Conservation (phyloP, 305 asterid genomes). For the Rubia balearica region DNA sequence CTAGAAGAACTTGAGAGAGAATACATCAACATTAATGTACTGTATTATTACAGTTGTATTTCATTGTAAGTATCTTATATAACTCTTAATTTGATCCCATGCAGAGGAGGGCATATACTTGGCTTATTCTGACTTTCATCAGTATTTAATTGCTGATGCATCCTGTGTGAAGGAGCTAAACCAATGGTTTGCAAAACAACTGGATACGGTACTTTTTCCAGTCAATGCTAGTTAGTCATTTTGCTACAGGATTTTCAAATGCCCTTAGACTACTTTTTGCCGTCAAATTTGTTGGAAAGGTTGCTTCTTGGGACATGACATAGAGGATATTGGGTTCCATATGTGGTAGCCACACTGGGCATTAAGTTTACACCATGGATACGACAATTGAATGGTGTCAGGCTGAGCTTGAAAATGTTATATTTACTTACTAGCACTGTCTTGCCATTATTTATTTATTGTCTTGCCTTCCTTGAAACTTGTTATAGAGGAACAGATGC, state of each 20-base stretch:
- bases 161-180: constrained; percentile 83
- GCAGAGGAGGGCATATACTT: constrained; percentile 87
- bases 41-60: constrained; percentile 22
- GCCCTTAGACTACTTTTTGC: not conserved
- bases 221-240: constrained; percentile 4
- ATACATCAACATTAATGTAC: not conserved
- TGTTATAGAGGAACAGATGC: not conserved
- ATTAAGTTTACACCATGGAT: not conserved
- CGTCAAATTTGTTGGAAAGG: not conserved
- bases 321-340: not conserved
- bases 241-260: not conserved
- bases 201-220: constrained; percentile 61
- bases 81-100: constrained; percentile 16
- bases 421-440: not conserved
- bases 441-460: not conserved
- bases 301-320: not conserved
- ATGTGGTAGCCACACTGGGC: not conserved
- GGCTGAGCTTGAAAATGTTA: not conserved
- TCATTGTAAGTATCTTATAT: constrained; percentile 4
- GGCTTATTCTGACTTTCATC: constrained; percentile 78
- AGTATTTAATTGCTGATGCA: constrained; percentile 75
- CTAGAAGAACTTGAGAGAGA: not conserved
- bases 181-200: constrained; percentile 83
- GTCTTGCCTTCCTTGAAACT: not conserved
- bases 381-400: not conserved